Evolutionary conservation across 768 basidiomycete genomes (phyloP).

Genomic region (Leccinum truebloodii): DNA sequence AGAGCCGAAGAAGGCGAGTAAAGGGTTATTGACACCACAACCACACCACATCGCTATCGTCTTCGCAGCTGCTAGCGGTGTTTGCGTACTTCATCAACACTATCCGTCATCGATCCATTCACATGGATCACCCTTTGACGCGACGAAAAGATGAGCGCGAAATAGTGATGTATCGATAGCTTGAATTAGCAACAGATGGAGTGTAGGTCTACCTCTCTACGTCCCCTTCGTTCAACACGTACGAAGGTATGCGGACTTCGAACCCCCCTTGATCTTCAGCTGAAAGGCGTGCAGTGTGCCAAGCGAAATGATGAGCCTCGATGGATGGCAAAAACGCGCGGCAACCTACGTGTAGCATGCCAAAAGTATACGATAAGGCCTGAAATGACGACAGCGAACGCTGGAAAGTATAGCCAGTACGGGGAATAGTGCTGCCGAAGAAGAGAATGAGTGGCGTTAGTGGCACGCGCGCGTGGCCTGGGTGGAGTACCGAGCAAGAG

Average conservation of each 20-base stretch:
- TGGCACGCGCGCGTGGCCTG: neutral
- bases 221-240: constrained; percentile 9
- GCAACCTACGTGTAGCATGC: constrained; percentile 70
- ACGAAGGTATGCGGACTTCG: constrained; percentile 25
- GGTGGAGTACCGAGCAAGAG: neutral
- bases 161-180: neutral
- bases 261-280: constrained; percentile 71
- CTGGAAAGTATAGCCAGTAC: constrained; percentile 87
- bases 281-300: constrained; percentile 27
- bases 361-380: constrained; percentile 87
- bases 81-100: too few relatives aligned
- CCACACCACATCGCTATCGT: neutral
- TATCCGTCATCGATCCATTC: neutral
- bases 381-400: constrained; percentile 66
- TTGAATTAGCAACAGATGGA: neutral
- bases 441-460: constrained; percentile 1
- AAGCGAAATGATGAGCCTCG: neutral
- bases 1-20: neutral
- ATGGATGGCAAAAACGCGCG: neutral
- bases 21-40: neutral
- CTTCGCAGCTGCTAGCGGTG: too few relatives aligned
- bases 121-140: neutral
- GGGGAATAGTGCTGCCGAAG: constrained; percentile 68
- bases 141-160: neutral
- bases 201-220: neutral